These are phyloP conservation scores for Bipolaris sorokiniana DNA, from an alignment of 2,329 filamentous ascomycete species.

Conservation along the genomic window DNA sequence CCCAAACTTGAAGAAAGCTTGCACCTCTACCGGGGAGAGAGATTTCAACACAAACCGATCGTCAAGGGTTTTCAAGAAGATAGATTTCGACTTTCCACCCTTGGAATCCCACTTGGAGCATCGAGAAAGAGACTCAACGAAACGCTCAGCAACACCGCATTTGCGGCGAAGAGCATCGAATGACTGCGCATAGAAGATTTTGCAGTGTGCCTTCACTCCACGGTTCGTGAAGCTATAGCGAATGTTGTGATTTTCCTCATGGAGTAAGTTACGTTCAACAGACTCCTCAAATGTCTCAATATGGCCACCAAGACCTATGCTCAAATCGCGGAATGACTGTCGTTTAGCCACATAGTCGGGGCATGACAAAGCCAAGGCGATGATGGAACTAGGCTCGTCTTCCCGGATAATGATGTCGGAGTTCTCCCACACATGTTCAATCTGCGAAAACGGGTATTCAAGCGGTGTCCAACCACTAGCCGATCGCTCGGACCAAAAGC, in stretches of 20 bases:
- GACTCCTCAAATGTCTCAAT: conserved; percentile 64
- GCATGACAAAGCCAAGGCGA: conserved; percentile 89
- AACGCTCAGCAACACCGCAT: conserved; percentile 90
- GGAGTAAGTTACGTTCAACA: conserved; percentile 83
- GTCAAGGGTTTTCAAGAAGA: conserved; percentile 95
- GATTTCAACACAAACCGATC: conserved; percentile 93
- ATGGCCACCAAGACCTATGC: conserved; percentile 15
- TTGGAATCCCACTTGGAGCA: conserved; percentile 99
- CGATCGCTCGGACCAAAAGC: conserved; percentile 97
- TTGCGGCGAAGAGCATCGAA: conserved; percentile 94
- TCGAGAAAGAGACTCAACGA: conserved; percentile 91
- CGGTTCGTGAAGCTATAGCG: conserved; percentile 96
- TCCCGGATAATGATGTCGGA: conserved; percentile 97
- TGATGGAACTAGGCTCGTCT: conserved; percentile 94
- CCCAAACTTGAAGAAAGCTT: conserved; percentile 92
- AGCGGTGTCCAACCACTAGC: conserved; percentile 91
- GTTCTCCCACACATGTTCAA: conserved; percentile 95
- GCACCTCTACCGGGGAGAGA: conserved; percentile 86
- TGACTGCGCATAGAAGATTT: conserved; percentile 97
- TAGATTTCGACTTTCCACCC: conserved; percentile 95
- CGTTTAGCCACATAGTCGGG: conserved; percentile 86
- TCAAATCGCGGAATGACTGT: conserved; percentile 63
- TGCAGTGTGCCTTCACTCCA: conserved; percentile 93
- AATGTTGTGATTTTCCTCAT: conserved; percentile 87
- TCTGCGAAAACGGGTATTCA: conserved; percentile 82